Conservation (phyloP, 208 protist genomes). For the Trypanosoma boissoni region DNA sequence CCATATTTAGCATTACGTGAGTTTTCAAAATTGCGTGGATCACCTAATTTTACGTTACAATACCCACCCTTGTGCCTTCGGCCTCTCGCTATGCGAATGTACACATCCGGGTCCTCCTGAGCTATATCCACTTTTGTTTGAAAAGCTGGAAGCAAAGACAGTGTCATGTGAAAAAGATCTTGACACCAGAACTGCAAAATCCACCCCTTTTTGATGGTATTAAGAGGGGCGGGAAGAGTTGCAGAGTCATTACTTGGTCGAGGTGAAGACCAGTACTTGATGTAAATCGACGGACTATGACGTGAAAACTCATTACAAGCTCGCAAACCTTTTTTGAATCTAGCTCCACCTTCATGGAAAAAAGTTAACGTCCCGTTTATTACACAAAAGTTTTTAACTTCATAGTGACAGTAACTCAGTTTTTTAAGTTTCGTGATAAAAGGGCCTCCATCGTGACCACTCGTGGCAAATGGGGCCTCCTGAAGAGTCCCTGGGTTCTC, state of each 20-base stretch:
- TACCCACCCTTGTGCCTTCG: slow-evolving; percentile 21
- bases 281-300: slow-evolving; percentile 23
- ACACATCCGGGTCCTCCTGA: slow-evolving; percentile 23
- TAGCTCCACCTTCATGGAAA: slow-evolving; percentile 16
- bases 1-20: slow-evolving; percentile 22
- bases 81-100: slow-evolving; percentile 25
- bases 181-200: slow-evolving; percentile 40
- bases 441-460: slow-evolving; percentile 8
- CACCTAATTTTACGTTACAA: slow-evolving; percentile 32
- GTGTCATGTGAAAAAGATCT: slow-evolving; percentile 39
- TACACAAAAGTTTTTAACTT: slow-evolving; percentile 32
- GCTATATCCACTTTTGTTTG: slow-evolving; percentile 18
- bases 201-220: slow-evolving; percentile 28
- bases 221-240: slow-evolving; percentile 25
- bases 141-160: slow-evolving; percentile 31
- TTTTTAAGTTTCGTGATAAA: slow-evolving; percentile 17
- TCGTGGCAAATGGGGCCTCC: slow-evolving; percentile 9
- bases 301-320: slow-evolving; percentile 37
- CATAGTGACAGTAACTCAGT: slow-evolving; percentile 26
- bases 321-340: slow-evolving; percentile 12
- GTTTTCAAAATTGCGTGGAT: slow-evolving; percentile 22
- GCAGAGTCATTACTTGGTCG: slow-evolving; percentile 7
- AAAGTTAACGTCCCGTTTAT: slow-evolving; percentile 21
- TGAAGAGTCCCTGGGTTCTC: slow-evolving; percentile 11
- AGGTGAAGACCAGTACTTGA: slow-evolving; percentile 23